Percentiles rank a stretch among this genome's conserved stretches.
These are phyloP conservation scores for Boletus rubescentipes DNA, from an alignment of 768 basidiomycete species.

Conservation along the genomic window DNA sequence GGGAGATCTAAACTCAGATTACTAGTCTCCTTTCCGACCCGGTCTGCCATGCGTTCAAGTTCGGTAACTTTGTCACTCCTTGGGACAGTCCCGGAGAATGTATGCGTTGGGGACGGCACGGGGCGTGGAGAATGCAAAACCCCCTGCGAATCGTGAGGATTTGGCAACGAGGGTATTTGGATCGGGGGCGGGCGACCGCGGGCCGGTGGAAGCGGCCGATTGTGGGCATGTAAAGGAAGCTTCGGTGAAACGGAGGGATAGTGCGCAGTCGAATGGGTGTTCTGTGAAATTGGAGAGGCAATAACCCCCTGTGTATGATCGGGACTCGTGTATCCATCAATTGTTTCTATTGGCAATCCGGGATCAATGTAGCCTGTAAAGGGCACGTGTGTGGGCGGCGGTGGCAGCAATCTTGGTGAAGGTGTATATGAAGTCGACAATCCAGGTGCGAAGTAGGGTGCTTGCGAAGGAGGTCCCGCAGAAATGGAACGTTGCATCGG, in stretches of 20 bases:
- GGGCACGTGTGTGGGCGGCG: constrained; percentile 30
- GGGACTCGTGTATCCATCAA: constrained; percentile 33
- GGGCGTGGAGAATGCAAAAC: constrained; percentile 67
- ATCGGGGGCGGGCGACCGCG: constrained; percentile 24
- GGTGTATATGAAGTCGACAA: constrained; percentile 31
- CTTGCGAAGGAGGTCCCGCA: constrained; percentile 38
- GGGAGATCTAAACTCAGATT: constrained; percentile 30
- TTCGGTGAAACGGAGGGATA: constrained; percentile 63
- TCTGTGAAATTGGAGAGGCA: constrained; percentile 57
- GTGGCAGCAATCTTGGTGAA: constrained; percentile 27
- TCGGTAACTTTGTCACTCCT: constrained; percentile 52
- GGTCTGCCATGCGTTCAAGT: constrained; percentile 73
- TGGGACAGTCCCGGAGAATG: constrained; percentile 33
- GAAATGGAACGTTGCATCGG: constrained; percentile 52
- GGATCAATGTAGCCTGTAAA: constrained; percentile 15
- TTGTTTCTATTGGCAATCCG: constrained; percentile 10
- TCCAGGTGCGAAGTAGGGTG: constrained; percentile 36
- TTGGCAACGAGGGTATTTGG: constrained; percentile 23
- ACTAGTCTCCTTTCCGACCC: constrained; percentile 36
- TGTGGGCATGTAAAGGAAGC: constrained; percentile 34
- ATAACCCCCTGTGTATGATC: constrained; percentile 63
- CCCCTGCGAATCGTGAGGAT: constrained; percentile 35
- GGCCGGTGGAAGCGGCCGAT: constrained; percentile 3
- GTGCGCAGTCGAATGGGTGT: constrained; percentile 55
- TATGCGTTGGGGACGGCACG: constrained; percentile 62